Evolutionary conservation across 2,329 filamentous ascomycete species (phyloP).

Genomic region (Fusarium sp.): DNA sequence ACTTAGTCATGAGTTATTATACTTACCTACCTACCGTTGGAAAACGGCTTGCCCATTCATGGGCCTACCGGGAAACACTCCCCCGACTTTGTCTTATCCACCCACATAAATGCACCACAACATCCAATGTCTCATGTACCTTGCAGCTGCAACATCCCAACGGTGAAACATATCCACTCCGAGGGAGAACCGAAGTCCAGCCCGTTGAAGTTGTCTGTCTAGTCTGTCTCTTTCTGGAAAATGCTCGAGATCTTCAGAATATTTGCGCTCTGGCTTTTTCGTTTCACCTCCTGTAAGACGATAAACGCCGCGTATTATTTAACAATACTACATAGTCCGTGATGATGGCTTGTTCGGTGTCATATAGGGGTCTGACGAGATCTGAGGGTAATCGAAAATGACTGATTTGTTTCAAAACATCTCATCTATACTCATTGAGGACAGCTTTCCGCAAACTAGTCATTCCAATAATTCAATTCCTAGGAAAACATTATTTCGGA

Average conservation of each 20-base stretch:
- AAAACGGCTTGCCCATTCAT: neutral
- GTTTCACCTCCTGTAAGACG: constrained; percentile 16
- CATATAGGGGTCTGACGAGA: no score
- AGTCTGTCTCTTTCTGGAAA: constrained; percentile 3
- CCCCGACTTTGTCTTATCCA: neutral
- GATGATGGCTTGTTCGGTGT: neutral
- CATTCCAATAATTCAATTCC: neutral
- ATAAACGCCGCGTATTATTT: neutral
- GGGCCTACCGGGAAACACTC: neutral
- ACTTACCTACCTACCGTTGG: no score
- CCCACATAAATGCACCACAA: neutral
- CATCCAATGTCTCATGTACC: constrained; percentile 40
- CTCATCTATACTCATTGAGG: neutral
- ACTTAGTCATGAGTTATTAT: no score
- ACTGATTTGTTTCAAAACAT: constrained; percentile 13
- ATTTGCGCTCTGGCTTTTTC: constrained; percentile 6
- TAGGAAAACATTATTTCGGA: neutral
- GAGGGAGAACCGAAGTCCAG: constrained; percentile 23
- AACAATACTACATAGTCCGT: neutral
- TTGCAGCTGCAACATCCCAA: constrained; percentile 31
- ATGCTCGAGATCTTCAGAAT: neutral
- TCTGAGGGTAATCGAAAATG: constrained; percentile 5
- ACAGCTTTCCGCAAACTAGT: no score
- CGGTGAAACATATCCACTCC: constrained; percentile 33
- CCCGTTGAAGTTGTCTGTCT: constrained; percentile 1